A percentile compares a stretch with the other conserved stretches of the same genome.
phyloP scores from a whole-genome alignment of 495 filamentous ascomycete species.

The Talaromyces thailandensis region DNA sequence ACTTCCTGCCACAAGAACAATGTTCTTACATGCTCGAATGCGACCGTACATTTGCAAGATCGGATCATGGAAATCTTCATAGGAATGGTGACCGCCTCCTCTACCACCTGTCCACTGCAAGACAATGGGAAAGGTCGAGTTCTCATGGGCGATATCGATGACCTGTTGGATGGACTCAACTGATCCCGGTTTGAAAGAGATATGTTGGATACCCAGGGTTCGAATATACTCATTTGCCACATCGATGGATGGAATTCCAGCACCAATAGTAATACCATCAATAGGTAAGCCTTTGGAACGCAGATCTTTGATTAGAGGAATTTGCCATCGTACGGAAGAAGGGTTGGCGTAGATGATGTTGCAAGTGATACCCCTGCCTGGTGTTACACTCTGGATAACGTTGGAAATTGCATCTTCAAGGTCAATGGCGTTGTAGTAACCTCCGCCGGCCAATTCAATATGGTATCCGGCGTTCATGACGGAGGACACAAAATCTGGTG shows the following conservation, averaged over 20 bases:
- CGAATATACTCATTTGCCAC: constrained; percentile 35
- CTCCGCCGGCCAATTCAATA: constrained; percentile 27
- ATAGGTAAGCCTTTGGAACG: constrained; percentile 21
- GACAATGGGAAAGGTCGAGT: constrained; percentile 39
- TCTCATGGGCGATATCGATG: too few relatives aligned
- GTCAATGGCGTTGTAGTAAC: constrained; percentile 20
- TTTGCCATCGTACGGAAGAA: constrained; percentile 26
- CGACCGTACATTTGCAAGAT: constrained; percentile 32
- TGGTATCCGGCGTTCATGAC: constrained; percentile 32
- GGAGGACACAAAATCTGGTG: constrained; percentile 26
- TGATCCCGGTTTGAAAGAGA: constrained; percentile 41
- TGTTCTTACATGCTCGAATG: constrained; percentile 34
- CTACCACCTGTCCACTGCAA: constrained; percentile 44
- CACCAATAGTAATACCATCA: constrained; percentile 35
- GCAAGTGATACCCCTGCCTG: constrained; percentile 24
- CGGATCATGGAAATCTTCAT: constrained; percentile 42
- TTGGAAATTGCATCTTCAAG: constrained; percentile 12
- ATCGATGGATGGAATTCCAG: constrained; percentile 40
- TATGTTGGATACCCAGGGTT: constrained; percentile 36
- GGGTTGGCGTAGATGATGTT: constrained; percentile 33
- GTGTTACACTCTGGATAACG: constrained; percentile 19
- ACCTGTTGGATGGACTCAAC: too few relatives aligned
- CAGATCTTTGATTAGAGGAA: constrained; percentile 15
- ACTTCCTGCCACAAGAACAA: constrained; percentile 40
- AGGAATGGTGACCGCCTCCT: constrained; percentile 43